A percentile compares a stretch with the other conserved stretches of the same genome.
Conservation (phyloP, 371 early-diverging fungal species). For the Mucor ambiguus region DNA sequence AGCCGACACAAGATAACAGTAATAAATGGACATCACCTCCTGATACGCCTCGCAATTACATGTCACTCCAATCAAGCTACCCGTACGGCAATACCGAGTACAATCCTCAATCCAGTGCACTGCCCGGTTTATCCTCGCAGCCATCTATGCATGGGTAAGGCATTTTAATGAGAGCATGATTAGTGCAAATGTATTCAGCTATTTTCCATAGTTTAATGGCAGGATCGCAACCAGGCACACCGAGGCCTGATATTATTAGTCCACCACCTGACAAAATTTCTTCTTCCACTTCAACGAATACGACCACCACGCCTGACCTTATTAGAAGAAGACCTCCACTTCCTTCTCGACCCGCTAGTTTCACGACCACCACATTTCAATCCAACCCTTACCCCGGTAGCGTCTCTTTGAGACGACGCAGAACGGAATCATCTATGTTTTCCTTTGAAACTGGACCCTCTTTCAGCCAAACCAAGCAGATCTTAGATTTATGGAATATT, state of each 20-base stretch:
- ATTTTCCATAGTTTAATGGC: constrained; percentile 23
- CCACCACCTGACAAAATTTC: constrained; percentile 27
- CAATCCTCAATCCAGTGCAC: constrained; percentile 11
- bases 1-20: constrained; percentile 16
- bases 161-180: background rate
- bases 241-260: constrained; percentile 34
- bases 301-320: constrained; percentile 28
- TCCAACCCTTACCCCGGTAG: constrained; percentile 44
- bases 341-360: constrained; percentile 44
- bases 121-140: constrained; percentile 25
- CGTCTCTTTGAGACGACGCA: constrained; percentile 36
- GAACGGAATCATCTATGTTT: constrained; percentile 52
- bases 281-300: background rate
- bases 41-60: constrained; percentile 32
- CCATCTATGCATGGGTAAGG: constrained; percentile 33
- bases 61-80: constrained; percentile 29
- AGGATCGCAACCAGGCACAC: constrained; percentile 38
- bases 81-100: constrained; percentile 22
- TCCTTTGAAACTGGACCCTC: constrained; percentile 52
- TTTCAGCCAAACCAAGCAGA: constrained; percentile 46
- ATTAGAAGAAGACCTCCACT: constrained; percentile 41
- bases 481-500: constrained; percentile 41
- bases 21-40: constrained; percentile 35
- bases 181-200: background rate
- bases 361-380: constrained; percentile 48